Evolutionary conservation across 1,284 basidiomycete species (phyloP).

Genomic region (Pseudozyma hubeiensis): DNA sequence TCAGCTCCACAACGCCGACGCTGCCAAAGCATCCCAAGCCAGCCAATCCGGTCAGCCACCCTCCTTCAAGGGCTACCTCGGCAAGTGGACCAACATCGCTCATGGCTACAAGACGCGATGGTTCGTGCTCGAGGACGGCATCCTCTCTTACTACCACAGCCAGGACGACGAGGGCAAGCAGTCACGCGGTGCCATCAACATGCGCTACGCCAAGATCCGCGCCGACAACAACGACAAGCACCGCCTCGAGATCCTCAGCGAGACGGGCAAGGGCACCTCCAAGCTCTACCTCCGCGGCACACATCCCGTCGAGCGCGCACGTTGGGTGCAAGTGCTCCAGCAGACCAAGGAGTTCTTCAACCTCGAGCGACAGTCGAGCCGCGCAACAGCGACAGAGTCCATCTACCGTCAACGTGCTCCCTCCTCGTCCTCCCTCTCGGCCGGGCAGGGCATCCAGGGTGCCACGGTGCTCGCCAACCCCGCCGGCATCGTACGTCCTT

Average conservation of each 20-base stretch:
- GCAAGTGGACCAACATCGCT: conserved; percentile 90
- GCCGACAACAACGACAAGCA: conserved; percentile 73
- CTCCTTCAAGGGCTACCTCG: conserved; percentile 69
- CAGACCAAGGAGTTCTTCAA: conserved; percentile 61
- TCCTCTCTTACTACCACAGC: conserved; percentile 81
- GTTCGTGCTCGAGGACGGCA: conserved; percentile 90
- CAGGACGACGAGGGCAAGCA: conserved; percentile 91
- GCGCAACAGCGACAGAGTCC: conserved; percentile 46
- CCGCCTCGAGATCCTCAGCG: conserved; percentile 84
- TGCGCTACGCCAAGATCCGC: conserved; percentile 78
- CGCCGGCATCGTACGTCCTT: conserved; percentile 38
- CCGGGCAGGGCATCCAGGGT: conserved; percentile 1
- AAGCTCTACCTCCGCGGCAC: conserved; percentile 93
- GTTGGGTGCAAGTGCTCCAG: conserved; percentile 66
- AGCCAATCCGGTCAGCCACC: conserved; percentile 54
- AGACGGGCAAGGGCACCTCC: conserved; percentile 72
- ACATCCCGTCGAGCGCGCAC: conserved; percentile 69
- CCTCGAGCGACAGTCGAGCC: conserved; percentile 48
- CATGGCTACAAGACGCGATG: conserved; percentile 91
- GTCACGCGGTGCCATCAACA: conserved; percentile 86
- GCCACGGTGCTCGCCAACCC: conserved; percentile 26
- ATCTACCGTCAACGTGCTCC: conserved; percentile 37
- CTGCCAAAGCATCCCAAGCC: conserved; percentile 71
- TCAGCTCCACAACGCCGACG: conserved; percentile 73
- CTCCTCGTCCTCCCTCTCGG: conserved; percentile 34